A percentile compares a stretch with the other conserved stretches of the same genome.
phyloP scores from a whole-genome alignment of 2,329 filamentous ascomycete species.

The Tricladium varicosporioides region DNA sequence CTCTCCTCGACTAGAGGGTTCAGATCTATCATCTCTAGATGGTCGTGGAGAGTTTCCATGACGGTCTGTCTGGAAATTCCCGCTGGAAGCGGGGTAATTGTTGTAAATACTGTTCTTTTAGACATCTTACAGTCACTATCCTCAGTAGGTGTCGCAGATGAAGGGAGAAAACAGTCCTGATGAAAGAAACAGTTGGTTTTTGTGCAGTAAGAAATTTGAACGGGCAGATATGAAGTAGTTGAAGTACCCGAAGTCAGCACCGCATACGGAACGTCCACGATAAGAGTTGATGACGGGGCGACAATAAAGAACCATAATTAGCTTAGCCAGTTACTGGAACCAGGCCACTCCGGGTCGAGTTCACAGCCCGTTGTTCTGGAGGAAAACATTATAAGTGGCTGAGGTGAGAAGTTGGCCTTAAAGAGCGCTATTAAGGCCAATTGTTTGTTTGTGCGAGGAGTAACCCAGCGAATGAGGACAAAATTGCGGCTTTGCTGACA shows the following conservation, averaged over 20 bases:
- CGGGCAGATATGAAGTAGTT: not conserved
- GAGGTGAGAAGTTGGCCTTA: not conserved
- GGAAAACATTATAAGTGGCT: not conserved
- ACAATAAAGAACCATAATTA: not conserved
- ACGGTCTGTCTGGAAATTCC: constrained; percentile 68
- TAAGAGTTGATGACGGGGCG: not conserved
- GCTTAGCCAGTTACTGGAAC: not conserved
- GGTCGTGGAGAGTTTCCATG: constrained; percentile 72
- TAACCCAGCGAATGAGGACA: not conserved
- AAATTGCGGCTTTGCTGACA: not conserved
- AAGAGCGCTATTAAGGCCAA: not conserved
- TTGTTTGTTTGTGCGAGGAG: not conserved
- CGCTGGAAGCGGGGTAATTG: constrained; percentile 72
- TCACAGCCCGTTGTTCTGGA: not conserved
- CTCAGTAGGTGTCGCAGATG: not conserved
- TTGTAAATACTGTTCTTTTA: constrained; percentile 63
- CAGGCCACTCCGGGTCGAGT: not conserved
- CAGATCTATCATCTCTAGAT: constrained; percentile 81
- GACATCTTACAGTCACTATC: constrained; percentile 23
- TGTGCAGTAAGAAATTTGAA: not conserved
- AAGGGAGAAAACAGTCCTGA: not conserved
- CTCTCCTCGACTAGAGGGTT: constrained; percentile 80
- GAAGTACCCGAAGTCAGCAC: not conserved
- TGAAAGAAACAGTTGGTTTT: not conserved
- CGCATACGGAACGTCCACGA: not conserved